phyloP scores from a whole-genome alignment of 345 rosid species.

The Populus nigra region DNA sequence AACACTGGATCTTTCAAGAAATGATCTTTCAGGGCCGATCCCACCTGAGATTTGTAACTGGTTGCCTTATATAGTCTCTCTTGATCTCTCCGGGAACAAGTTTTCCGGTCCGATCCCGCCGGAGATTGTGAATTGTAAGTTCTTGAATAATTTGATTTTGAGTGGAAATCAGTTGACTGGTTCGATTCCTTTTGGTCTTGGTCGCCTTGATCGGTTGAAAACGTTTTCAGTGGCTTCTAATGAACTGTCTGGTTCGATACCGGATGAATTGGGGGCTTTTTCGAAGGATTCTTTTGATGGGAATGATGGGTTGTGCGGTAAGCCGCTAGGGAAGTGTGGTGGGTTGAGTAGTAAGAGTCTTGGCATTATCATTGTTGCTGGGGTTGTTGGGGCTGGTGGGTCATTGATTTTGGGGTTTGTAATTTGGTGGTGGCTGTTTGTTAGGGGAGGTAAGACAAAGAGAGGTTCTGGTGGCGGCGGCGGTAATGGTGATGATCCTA shows the following conservation, averaged over 20 bases:
- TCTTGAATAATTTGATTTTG: constrained; percentile 51
- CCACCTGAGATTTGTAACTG: constrained; percentile 63
- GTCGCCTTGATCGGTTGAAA: constrained; percentile 45
- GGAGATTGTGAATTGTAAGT: constrained; percentile 60
- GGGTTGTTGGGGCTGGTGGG: constrained; percentile 75
- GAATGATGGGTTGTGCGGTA: constrained; percentile 82
- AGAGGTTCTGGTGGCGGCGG: constrained; percentile 29
- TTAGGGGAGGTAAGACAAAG: constrained; percentile 32
- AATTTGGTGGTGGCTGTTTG: constrained; percentile 88
- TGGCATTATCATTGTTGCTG: constrained; percentile 75
- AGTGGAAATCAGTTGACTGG: constrained; percentile 65
- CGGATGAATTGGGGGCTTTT: constrained; percentile 13
- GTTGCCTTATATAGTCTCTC: constrained; percentile 70
- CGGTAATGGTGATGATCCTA: constrained; percentile 35
- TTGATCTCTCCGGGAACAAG: constrained; percentile 63
- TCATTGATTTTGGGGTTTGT: constrained; percentile 75
- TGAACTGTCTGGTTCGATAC: constrained; percentile 61
- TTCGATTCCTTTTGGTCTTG: constrained; percentile 51
- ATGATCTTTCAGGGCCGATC: constrained; percentile 60
- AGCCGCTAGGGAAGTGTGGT: constrained; percentile 61
- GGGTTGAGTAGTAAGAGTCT: constrained; percentile 73
- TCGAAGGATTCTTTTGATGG: constrained; percentile 48
- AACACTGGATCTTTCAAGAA: constrained; percentile 66
- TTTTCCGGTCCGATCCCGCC: constrained; percentile 66
- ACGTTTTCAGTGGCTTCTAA: constrained; percentile 66